phyloP scores from a whole-genome alignment of 331 rosid species.

The Pyracantha coccinea region DNA sequence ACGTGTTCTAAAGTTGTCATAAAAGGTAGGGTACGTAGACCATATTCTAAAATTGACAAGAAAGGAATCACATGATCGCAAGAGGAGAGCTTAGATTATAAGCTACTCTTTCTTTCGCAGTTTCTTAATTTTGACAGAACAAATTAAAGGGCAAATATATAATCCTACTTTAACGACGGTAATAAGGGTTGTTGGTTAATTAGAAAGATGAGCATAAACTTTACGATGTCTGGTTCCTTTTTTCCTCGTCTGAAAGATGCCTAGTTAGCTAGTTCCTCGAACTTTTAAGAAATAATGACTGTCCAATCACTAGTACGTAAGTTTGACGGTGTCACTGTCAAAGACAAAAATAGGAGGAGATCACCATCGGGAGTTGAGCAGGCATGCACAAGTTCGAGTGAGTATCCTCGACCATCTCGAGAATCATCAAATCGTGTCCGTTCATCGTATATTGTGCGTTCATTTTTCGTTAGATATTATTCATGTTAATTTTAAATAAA shows the following conservation, averaged over 20 bases:
- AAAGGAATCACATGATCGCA: slow-evolving; percentile 7
- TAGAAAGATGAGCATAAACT: not conserved
- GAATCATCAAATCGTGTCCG: accelerated
- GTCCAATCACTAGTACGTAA: not conserved
- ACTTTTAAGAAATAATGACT: not conserved
- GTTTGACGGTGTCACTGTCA: not conserved
- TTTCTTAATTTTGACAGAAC: slow-evolving; percentile 34
- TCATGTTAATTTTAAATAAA: too few relatives aligned
- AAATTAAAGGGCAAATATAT: not conserved
- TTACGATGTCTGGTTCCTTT: not conserved
- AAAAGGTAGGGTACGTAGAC: slow-evolving; percentile 23
- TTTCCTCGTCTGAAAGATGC: not conserved
- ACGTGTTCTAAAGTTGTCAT: slow-evolving; percentile 47
- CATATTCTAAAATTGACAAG: slow-evolving; percentile 13
- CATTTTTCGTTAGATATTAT: too few relatives aligned
- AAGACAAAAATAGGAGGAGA: too few relatives aligned
- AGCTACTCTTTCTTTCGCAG: slow-evolving; percentile 21
- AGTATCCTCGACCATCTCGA: too few relatives aligned
- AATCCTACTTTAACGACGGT: not conserved
- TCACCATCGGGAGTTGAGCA: too few relatives aligned
- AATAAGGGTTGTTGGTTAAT: not conserved
- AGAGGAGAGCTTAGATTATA: slow-evolving; percentile 30
- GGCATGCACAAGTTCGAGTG: too few relatives aligned
- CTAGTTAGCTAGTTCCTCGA: not conserved
- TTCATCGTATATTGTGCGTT: too few relatives aligned